Base-by-base conservation (phyloP, 441 rosid species). In the Raphanus hybrid region DNA sequence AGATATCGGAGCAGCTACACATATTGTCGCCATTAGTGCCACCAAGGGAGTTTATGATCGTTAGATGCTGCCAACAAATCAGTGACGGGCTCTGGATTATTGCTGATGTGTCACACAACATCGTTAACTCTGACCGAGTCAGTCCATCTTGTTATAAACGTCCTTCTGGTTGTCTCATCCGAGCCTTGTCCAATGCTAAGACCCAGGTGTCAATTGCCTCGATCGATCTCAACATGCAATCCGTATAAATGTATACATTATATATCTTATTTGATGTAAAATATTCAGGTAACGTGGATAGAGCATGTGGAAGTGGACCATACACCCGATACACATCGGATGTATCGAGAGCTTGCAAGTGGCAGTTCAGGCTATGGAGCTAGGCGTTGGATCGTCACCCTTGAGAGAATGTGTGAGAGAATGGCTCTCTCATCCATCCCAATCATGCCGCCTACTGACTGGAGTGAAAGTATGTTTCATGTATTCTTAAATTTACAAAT, bases 91-190 rank as follows among this genome's bases (percentile, higher is more conserved):
- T 75, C 15, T 93, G 98, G 97, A 84, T 86, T 70, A 48, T 93
- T 4, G 87, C 69, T 8, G 89, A 92, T 76, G 85, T 89, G 15
- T 89, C 97, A 41, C 80, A 82, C 35, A 77, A 74, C 65, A 63
- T 75, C 68, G 11, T 34, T 35, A 74, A 81, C 32, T 55, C 27
- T 14, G 74, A 66, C 16, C 32, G 7, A 14, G 15, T 5, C 29
- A 32, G 62, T 8, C 64, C 80, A 20, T 23, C 63, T 64, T 73
- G 81, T 27, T 87, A 91, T 86, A 91, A 77, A 81, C 90, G 88
- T 70, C 97, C 97, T 69, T 91, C 97, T 9, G 97, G 97, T 73
- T 87, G 90, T 63, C 82, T 92, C 84, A 91, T 92, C 52, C 86
- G 84, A 70, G 87, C 83, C 6, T 74, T 88, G 85, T 70, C 89